Evolutionary conservation across 1,284 basidiomycete genomes (phyloP).

Genomic region (Moesziomyces parantarcticus): DNA sequence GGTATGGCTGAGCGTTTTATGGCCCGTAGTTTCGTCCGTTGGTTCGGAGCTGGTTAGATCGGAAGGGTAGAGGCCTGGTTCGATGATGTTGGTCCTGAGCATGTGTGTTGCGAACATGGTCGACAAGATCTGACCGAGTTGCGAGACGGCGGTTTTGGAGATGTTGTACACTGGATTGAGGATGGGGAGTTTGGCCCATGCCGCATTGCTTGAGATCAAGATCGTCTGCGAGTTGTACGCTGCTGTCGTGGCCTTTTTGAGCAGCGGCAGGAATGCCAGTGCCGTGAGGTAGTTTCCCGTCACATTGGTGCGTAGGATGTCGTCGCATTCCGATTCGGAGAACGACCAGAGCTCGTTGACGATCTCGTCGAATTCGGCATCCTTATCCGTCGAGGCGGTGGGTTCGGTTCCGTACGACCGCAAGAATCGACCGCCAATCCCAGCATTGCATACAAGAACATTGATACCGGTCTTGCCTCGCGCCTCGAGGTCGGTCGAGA

Average conservation of each 20-base stretch:
- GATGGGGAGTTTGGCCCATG: slow-evolving; percentile 47
- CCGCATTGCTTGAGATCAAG: slow-evolving; percentile 45
- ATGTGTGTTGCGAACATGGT: slow-evolving; percentile 38
- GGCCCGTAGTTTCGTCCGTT: slow-evolving; percentile 17
- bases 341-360: slow-evolving; percentile 45
- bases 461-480: slow-evolving; percentile 22
- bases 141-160: slow-evolving; percentile 43
- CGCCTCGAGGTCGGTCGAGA: slow-evolving; percentile 14
- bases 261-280: slow-evolving; percentile 34
- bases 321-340: slow-evolving; percentile 19
- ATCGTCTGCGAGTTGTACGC: slow-evolving; percentile 37
- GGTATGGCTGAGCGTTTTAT: slow-evolving; percentile 32
- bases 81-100: slow-evolving; percentile 36
- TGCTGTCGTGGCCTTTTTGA: slow-evolving; percentile 14
- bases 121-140: slow-evolving; percentile 36
- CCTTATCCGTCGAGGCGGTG: slow-evolving; percentile 5
- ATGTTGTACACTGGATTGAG: slow-evolving; percentile 56
- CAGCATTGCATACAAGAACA: slow-evolving; percentile 43
- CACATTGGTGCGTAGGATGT: slow-evolving; percentile 41
- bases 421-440: slow-evolving; percentile 32
- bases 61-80: slow-evolving; percentile 47
- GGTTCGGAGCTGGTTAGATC: slow-evolving; percentile 34
- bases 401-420: slow-evolving; percentile 21
- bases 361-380: slow-evolving; percentile 23
- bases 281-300: slow-evolving; percentile 46